Percentiles rank a stretch among this genome's conserved stretches.
Conservation (phyloP, 805 yeast species). For the Saccharomyces eubayanus region DNA sequence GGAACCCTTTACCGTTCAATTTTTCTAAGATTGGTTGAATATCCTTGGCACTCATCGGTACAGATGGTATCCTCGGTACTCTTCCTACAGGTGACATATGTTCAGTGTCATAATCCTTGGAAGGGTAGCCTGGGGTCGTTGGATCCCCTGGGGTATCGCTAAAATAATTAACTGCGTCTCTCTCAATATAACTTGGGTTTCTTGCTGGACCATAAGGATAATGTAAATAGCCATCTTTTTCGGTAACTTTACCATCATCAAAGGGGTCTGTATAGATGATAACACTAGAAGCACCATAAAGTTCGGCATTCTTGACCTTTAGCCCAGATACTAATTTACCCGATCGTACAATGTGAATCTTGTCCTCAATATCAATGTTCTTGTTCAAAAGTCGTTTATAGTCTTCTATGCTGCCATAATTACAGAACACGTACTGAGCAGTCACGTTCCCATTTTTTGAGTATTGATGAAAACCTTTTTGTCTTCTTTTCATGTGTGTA, state of each 20-base stretch:
- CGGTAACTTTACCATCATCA: conserved; percentile 52
- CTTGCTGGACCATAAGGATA: conserved; percentile 64
- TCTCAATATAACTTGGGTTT: conserved; percentile 50
- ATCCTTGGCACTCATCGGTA: conserved; percentile 42
- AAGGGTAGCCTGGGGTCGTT: conserved; percentile 65
- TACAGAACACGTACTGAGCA: conserved; percentile 48
- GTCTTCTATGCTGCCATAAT: conserved; percentile 52
- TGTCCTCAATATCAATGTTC: conserved; percentile 42
- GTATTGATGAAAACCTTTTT: conserved; percentile 53
- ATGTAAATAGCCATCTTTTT: conserved; percentile 44
- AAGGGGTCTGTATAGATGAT: conserved; percentile 35
- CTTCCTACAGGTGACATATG: conserved; percentile 35
- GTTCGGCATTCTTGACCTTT: conserved; percentile 54
- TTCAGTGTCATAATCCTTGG: conserved; percentile 35
- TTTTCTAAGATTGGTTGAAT: conserved; percentile 34
- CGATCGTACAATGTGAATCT: conserved; percentile 50
- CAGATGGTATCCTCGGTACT: conserved; percentile 46
- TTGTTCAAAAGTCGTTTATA: conserved; percentile 35
- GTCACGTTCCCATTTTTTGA: conserved; percentile 56
- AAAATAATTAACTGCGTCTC: conserved; percentile 52
- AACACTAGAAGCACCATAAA: conserved; percentile 54
- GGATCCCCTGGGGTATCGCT: conserved; percentile 68
- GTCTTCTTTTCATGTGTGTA: conserved; percentile 32
- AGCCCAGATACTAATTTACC: conserved; percentile 45
- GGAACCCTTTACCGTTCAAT: conserved; percentile 34